Evolutionary conservation across 345 rosid species (phyloP).

Genomic region (Sonneratia alba): DNA sequence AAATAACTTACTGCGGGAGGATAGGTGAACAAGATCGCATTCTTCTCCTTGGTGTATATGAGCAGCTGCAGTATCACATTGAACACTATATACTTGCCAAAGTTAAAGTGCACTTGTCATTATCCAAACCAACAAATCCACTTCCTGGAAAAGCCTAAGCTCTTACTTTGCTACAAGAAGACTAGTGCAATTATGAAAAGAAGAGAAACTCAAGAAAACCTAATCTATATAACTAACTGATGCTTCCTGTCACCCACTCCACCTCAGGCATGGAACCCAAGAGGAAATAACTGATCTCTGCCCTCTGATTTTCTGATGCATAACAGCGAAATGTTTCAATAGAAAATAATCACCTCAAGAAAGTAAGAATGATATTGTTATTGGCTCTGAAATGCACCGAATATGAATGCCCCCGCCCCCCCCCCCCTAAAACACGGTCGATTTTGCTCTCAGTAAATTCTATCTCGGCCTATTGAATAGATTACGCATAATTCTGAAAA

Average conservation of each 20-base stretch:
- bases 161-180: neutral
- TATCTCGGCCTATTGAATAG: neutral
- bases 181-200: neutral
- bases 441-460: neutral
- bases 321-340: too few species aligned
- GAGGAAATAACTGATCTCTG: too few species aligned
- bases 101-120: slow-evolving; percentile 48
- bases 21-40: slow-evolving; percentile 81
- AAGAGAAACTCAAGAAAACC: neutral
- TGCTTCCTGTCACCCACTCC: neutral
- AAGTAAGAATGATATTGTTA: neutral
- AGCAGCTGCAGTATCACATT: slow-evolving; percentile 83
- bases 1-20: slow-evolving; percentile 60
- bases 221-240: neutral
- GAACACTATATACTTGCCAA: slow-evolving; percentile 75
- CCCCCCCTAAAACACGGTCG: too few species aligned
- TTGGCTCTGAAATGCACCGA: neutral
- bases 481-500: neutral
- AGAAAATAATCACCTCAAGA: neutral
- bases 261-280: neutral
- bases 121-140: neutral
- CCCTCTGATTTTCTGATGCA: too few species aligned
- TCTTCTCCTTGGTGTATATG: slow-evolving; percentile 75
- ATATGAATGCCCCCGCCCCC: neutral
- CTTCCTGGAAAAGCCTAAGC: neutral